These are phyloP conservation scores for Papiliotrema laurentii DNA, from an alignment of 1,284 basidiomycete genomes.

Conservation along the genomic window DNA sequence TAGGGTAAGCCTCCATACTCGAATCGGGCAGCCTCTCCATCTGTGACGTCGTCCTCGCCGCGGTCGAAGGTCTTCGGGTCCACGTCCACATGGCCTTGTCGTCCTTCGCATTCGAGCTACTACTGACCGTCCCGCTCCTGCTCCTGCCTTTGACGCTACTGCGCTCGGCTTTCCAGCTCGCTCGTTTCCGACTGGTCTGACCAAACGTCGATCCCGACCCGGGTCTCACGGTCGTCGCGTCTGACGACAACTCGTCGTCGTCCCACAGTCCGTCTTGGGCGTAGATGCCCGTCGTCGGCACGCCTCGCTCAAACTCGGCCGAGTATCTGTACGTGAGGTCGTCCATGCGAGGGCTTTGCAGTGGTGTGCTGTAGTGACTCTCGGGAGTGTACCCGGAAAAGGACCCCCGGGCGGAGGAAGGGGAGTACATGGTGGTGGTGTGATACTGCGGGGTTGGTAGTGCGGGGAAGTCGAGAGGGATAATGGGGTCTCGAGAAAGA, in stretches of 20 bases:
- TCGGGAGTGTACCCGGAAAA: no score
- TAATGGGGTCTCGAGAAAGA: no score
- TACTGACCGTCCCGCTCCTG: conserved; percentile 19
- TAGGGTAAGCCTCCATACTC: not conserved
- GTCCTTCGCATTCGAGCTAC: not conserved
- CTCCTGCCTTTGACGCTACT: conserved; percentile 12
- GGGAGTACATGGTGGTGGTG: no score
- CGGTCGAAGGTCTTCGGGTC: not conserved
- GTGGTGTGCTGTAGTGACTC: no score
- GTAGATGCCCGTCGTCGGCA: conserved; percentile 34
- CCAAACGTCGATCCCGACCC: conserved; percentile 1
- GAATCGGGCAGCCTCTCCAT: not conserved
- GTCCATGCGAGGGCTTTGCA: no score
- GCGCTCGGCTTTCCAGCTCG: not conserved
- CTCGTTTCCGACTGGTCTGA: not conserved
- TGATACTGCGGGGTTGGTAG: no score
- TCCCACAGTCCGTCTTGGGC: conserved; percentile 40
- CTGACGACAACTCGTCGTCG: conserved; percentile 24
- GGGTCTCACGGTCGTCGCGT: conserved; percentile 1
- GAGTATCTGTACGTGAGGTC: conserved; percentile 27
- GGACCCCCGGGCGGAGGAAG: no score
- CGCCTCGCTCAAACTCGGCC: conserved; percentile 23
- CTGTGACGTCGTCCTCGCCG: not conserved
- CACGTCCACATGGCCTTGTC: conserved; percentile 6
- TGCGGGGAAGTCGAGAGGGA: no score